Conservation (phyloP, 139 green algal species). For the Volvox africanus region DNA sequence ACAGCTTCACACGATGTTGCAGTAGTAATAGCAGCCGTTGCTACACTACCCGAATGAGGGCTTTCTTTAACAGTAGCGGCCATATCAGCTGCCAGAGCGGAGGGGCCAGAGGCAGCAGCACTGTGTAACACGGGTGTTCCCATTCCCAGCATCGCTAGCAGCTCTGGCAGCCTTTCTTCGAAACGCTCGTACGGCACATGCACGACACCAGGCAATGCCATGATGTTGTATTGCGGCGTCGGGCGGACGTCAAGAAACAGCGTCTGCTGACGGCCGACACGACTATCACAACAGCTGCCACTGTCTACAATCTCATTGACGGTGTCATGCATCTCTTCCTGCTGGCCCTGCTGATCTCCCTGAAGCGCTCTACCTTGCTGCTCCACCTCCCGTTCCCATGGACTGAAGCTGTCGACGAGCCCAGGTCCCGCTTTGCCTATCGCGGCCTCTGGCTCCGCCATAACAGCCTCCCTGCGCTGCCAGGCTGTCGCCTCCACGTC, state of each 20-base stretch:
- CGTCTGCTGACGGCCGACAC: neutral
- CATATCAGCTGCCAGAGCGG: neutral
- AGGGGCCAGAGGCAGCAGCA: neutral
- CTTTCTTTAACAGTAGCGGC: neutral
- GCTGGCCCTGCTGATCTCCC: neutral
- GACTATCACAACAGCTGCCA: neutral
- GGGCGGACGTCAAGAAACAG: constrained; percentile 88
- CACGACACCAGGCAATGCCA: constrained; percentile 65
- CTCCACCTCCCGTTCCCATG: no score
- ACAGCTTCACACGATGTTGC: neutral
- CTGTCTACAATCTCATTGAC: no score
- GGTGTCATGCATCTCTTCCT: no score
- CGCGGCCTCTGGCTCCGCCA: neutral
- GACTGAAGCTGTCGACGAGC: no score
- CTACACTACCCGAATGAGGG: no score
- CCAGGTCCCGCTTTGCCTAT: no score
- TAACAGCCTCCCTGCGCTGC: neutral
- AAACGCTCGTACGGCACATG: constrained; percentile 69
- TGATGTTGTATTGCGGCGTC: constrained; percentile 75
- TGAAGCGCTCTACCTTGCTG: no score
- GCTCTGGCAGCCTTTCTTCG: constrained; percentile 45
- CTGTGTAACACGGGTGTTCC: neutral
- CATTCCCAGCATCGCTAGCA: constrained; percentile 48
- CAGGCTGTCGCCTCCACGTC: neutral
- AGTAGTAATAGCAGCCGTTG: neutral